A percentile compares a stretch with the other conserved stretches of the same genome.
Evolutionary conservation across 176 grass and related monocot genomes (phyloP).

Genomic region (Aegilops tauschii): DNA sequence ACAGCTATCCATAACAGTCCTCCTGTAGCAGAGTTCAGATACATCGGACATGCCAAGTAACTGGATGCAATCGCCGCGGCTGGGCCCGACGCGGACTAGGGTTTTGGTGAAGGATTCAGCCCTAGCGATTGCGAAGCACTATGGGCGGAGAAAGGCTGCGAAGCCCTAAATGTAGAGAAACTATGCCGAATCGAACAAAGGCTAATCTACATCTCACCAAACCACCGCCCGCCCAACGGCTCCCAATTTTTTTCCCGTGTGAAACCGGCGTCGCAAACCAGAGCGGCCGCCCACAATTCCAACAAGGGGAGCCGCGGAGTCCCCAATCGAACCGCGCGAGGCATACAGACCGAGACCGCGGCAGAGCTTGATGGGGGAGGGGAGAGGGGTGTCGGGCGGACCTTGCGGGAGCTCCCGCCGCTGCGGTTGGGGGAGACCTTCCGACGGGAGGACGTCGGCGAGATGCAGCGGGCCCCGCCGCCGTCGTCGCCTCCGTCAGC

Average conservation of each 20-base stretch:
- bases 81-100: not conserved
- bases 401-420: conserved; percentile 52
- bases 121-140: not conserved
- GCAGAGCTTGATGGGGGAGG: not conserved
- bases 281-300: not conserved
- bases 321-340: not conserved
- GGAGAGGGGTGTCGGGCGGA: not conserved
- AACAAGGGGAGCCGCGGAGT: not conserved
- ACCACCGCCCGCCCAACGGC: not conserved
- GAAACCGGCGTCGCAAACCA: not conserved
- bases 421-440: conserved; percentile 37
- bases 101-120: not conserved
- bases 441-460: conserved; percentile 34
- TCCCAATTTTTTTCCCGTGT: not conserved
- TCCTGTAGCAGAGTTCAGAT: not conserved
- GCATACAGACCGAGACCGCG: not conserved
- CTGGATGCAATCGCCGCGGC: not conserved
- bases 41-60: not conserved
- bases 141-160: not conserved
- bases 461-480: conserved; percentile 21
- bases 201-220: not conserved
- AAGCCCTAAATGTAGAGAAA: not conserved
- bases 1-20: not conserved
- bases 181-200: not conserved
- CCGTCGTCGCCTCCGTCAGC: not conserved